A percentile compares a stretch with the other conserved stretches of the same genome.
Evolutionary conservation across 148 eudicot species (phyloP).

Genomic region (Fagopyrum homotropicum): DNA sequence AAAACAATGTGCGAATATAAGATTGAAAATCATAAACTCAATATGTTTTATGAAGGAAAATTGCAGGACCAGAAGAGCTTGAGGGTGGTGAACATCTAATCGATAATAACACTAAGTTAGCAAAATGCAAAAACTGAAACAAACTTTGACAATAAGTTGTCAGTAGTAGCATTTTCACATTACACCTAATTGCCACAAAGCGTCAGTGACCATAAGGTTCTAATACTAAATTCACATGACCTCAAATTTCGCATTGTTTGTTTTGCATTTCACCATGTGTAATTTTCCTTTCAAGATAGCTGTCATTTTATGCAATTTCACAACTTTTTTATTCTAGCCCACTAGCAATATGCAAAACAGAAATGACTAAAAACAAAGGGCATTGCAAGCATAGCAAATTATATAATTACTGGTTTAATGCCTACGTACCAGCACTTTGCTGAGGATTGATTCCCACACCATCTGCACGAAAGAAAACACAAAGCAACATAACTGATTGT

Average conservation of each 20-base stretch:
- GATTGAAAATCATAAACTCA: neutral
- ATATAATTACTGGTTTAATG: neutral
- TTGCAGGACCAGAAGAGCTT: neutral
- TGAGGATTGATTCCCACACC: constrained; percentile 99
- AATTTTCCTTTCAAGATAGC: neutral
- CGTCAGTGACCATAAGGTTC: neutral
- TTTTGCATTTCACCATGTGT: neutral
- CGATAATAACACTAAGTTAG: neutral
- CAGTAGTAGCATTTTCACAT: neutral
- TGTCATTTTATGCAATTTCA: neutral
- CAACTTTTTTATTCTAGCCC: neutral
- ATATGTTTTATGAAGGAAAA: too few species aligned
- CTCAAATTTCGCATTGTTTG: neutral
- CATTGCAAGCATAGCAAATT: too few species aligned
- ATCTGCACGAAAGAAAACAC: constrained; percentile 45
- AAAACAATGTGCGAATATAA: neutral
- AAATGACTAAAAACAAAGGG: neutral
- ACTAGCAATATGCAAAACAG: neutral
- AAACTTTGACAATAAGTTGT: neutral
- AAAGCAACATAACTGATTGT: neutral
- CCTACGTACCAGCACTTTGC: constrained; percentile 82
- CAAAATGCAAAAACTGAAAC: neutral
- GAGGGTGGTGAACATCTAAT: neutral
- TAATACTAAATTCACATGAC: neutral
- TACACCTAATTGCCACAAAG: neutral